A percentile compares a stretch with the other conserved stretches of the same genome.
phyloP scores from a whole-genome alignment of 2,329 filamentous ascomycete species.

The Penicillium decumbens region DNA sequence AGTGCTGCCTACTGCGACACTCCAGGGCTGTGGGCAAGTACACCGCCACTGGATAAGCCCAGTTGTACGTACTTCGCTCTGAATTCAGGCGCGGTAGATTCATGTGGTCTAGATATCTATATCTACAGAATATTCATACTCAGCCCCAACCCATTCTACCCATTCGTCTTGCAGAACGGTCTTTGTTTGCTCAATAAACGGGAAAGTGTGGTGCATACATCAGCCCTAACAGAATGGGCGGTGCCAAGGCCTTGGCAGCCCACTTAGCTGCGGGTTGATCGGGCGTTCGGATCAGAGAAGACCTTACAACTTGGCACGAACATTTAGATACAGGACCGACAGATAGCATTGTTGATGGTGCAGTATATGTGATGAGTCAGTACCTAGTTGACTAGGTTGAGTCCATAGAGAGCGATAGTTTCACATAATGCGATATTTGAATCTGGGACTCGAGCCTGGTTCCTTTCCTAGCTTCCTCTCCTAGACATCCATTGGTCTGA shows the following conservation, averaged over 20 bases:
- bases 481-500: too few species aligned
- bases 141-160: not conserved
- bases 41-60: conserved; percentile 12
- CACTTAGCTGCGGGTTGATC: conserved; percentile 1
- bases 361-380: conserved; percentile 20
- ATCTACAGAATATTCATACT: too few species aligned
- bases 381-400: not conserved
- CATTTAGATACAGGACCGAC: conserved; percentile 16
- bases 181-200: not conserved
- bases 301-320: conserved; percentile 27
- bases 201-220: not conserved
- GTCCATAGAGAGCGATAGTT: too few species aligned
- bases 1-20: conserved; percentile 17
- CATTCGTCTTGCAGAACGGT: not conserved
- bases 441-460: too few species aligned
- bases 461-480: too few species aligned
- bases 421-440: too few species aligned
- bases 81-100: not conserved
- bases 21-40: not conserved
- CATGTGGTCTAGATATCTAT: not conserved
- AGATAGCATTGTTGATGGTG: conserved; percentile 26
- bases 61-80: not conserved
- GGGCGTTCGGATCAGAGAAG: conserved; percentile 6
- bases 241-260: conserved; percentile 20
- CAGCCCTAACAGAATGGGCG: conserved; percentile 14